phyloP scores from a whole-genome alignment of 768 basidiomycete genomes.

The Leccinum boreale region DNA sequence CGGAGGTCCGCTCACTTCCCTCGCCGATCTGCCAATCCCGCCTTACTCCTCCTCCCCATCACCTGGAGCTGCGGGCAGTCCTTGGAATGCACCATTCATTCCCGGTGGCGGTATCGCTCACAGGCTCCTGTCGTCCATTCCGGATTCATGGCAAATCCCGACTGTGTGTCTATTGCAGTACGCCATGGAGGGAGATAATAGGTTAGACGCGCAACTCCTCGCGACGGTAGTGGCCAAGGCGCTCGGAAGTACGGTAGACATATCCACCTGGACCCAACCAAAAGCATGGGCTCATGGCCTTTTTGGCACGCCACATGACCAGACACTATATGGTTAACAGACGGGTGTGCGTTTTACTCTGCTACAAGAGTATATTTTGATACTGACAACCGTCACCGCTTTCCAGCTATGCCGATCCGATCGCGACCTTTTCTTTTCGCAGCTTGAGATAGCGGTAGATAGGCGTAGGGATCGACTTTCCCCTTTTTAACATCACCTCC shows the following conservation, averaged over 20 bases:
- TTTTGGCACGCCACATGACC: constrained; percentile 72
- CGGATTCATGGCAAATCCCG: constrained; percentile 48
- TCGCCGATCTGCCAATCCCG: constrained; percentile 49
- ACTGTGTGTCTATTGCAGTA: constrained; percentile 66
- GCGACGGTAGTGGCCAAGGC: constrained; percentile 53
- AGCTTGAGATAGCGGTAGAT: constrained; percentile 80
- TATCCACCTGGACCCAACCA: constrained; percentile 56
- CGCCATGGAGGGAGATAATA: constrained; percentile 81
- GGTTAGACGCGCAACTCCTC: constrained; percentile 62
- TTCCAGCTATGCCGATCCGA: constrained; percentile 60
- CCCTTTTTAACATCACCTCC: constrained; percentile 90
- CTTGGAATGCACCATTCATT: constrained; percentile 58
- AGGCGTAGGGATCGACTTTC: constrained; percentile 90
- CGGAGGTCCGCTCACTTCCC: constrained; percentile 40
- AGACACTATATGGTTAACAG: constrained; percentile 62
- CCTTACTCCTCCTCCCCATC: constrained; percentile 50
- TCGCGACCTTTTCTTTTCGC: constrained; percentile 56
- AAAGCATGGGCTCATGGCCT: constrained; percentile 56
- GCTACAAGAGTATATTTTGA: constrained; percentile 1
- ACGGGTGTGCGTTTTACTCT: neutral
- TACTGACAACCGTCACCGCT: constrained; percentile 39
- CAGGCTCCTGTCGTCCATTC: constrained; percentile 59
- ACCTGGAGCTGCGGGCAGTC: constrained; percentile 29
- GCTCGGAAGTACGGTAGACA: constrained; percentile 35
- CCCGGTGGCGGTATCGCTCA: constrained; percentile 76